Evolutionary conservation across 2,329 filamentous ascomycete genomes (phyloP), one percentile per base, ranked within the genome.

Genomic region (Fusarium sarcochroum): DNA sequence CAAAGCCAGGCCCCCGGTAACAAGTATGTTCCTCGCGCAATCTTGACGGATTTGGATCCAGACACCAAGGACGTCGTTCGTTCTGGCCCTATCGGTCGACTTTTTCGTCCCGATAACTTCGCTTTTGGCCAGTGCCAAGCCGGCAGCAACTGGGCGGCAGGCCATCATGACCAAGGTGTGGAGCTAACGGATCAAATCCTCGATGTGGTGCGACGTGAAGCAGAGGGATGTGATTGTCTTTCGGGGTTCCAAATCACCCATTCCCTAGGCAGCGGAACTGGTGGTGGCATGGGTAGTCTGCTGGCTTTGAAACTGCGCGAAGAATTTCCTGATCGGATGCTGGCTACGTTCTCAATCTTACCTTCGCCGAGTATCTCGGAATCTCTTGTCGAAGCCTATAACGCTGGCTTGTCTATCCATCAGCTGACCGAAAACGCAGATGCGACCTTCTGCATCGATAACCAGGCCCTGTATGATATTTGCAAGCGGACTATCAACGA

Each of bases 241-340:
- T 95, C 98, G 87, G 95, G 95, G 82, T 99, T 99, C 91, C 96
- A 99, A 89, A 98, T 99, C 87, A 98, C 96, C 81, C 96, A 98
- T 92, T 98, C 96, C 52, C 93, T 98, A 73, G 95, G 95, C 91
- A 96, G 95, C 92, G 95, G 95, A 90, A 98, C 95, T 78, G 95
- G 95, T 93, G 94, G 95, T 78, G 95, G 96, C 92, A 98, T 98
- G 96, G 96, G 96, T 86, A 98, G 95, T 66, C 90, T 98, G 79
- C 86, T 98, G 82, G 98, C 98, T 89, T 97, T 94, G 87, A 98
- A 98, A 92, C 98, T 98, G 83, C 95, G 95, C 79, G 96, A 98
- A 88, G 95, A 98, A 87, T 98, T 98, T 88, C 95, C 95, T 80
- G 95, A 98, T 88, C 93, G 95, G 80, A 98, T 98, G 95, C 98